A percentile compares a stretch with the other conserved stretches of the same genome.
These are phyloP conservation scores for Neodidymelliopsis sp. DNA, from an alignment of 2,329 filamentous ascomycete species.

Conservation along the genomic window DNA sequence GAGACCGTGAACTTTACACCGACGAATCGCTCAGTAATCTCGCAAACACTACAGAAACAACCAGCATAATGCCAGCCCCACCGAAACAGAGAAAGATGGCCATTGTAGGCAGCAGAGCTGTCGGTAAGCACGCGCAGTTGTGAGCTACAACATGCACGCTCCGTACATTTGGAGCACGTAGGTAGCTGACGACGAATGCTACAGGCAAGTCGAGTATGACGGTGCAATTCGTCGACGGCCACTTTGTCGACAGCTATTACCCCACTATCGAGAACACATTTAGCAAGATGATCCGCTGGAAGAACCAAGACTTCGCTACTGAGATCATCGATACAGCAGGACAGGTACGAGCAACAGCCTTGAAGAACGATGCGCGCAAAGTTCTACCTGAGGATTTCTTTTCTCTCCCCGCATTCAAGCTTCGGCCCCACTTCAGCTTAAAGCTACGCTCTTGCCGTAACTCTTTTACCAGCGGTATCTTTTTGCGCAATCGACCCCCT, in stretches of 20 bases:
- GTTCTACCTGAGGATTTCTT: slow-evolving; percentile 30
- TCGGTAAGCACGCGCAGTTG: slow-evolving; percentile 65
- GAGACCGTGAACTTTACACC: slow-evolving; percentile 28
- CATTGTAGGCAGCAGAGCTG: slow-evolving; percentile 92
- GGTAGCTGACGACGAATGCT: slow-evolving; percentile 21
- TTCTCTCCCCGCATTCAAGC: slow-evolving; percentile 18
- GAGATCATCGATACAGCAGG: slow-evolving; percentile 99
- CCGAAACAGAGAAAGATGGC: slow-evolving; percentile 94
- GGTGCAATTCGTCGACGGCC: slow-evolving; percentile 94
- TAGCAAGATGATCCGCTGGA: slow-evolving; percentile 91
- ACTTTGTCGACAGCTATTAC: slow-evolving; percentile 99
- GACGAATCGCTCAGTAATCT: slow-evolving; percentile 31
- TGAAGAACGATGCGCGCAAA: too few relatives aligned
- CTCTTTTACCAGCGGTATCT: slow-evolving; percentile 2
- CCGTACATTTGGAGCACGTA: background rate
- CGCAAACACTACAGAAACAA: slow-evolving; percentile 5
- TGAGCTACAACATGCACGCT: slow-evolving; percentile 25
- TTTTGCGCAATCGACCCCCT: background rate
- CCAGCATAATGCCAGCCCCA: slow-evolving; percentile 67
- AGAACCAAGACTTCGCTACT: slow-evolving; percentile 90
- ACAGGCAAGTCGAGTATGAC: slow-evolving; percentile 96
- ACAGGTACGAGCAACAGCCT: too few relatives aligned
- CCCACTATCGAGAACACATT: slow-evolving; percentile 99
- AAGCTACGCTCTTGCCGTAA: background rate
- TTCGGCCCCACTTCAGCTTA: slow-evolving; percentile 23